Conservation (phyloP, 225 moss, liverwort and hornwort genomes). For the Marchantia polymorpha region DNA sequence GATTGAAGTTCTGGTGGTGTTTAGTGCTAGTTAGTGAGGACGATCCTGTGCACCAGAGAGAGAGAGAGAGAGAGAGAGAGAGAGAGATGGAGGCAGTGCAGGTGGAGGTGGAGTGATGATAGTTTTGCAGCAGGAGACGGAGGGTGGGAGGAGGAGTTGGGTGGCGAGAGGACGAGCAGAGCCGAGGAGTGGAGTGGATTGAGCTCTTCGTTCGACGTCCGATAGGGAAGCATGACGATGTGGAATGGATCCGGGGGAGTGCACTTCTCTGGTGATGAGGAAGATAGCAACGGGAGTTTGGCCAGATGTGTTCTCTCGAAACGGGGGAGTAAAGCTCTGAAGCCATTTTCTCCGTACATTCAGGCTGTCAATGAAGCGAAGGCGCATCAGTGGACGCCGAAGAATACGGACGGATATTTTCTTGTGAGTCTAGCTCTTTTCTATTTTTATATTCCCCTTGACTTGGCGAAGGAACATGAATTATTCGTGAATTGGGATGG, state of each 20-base stretch:
- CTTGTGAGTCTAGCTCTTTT: slow-evolving; percentile 39
- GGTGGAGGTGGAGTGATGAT: too few species aligned
- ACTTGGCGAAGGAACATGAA: too few species aligned
- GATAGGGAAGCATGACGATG: slow-evolving; percentile 15
- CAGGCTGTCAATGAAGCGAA: slow-evolving; percentile 82
- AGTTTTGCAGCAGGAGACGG: too few species aligned
- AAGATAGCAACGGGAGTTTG: slow-evolving; percentile 17
- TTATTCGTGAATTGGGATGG: background rate
- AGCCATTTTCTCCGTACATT: slow-evolving; percentile 85
- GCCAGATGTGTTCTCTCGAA: slow-evolving; percentile 43
- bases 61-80: too few species aligned
- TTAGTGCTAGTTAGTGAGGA: too few species aligned
- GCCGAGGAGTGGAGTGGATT: too few species aligned
- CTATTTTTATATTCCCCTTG: background rate
- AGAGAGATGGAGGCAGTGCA: too few species aligned
- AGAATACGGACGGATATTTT: slow-evolving; percentile 78
- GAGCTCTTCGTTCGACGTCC: too few species aligned
- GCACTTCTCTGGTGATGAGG: slow-evolving; percentile 9
- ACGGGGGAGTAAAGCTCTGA: slow-evolving; percentile 72
- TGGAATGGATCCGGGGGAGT: slow-evolving; percentile 25
- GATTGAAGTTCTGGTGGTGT: too few species aligned
- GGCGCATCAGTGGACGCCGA: slow-evolving; percentile 59
- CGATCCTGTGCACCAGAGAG: too few species aligned
- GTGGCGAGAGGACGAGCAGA: background rate
- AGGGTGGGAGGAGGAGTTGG: too few species aligned